These are phyloP conservation scores for Saprolegnia parasitica DNA, from an alignment of 352 stramenopile genomes.

Conservation along the genomic window DNA sequence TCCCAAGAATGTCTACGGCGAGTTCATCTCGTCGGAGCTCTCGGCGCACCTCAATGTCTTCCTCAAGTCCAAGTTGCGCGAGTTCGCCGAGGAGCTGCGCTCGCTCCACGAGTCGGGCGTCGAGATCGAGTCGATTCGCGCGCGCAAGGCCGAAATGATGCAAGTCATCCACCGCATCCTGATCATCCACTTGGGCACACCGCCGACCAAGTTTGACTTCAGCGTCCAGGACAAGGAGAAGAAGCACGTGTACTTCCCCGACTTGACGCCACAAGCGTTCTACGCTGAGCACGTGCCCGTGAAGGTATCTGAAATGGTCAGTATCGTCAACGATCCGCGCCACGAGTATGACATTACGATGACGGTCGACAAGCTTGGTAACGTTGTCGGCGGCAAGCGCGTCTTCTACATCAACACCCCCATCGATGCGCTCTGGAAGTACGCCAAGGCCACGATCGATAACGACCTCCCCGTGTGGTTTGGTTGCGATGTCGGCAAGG, in stretches of 20 bases:
- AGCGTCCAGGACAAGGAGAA: conserved; percentile 27
- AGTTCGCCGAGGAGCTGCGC: conserved; percentile 29
- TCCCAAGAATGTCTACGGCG: conserved; percentile 33
- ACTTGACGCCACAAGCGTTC: conserved; percentile 27
- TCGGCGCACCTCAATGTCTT: conserved; percentile 28
- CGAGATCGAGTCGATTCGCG: conserved; percentile 4
- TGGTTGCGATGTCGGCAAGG: conserved; percentile 33
- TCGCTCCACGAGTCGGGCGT: conserved; percentile 3
- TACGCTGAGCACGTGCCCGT: conserved; percentile 18
- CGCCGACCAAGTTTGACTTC: conserved; percentile 32
- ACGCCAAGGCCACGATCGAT: conserved; percentile 29
- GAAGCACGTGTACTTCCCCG: conserved; percentile 25
- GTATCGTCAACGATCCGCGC: conserved; percentile 30
- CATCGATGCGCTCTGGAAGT: conserved; percentile 31
- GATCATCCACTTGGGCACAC: conserved; percentile 30
- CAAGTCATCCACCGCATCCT: conserved; percentile 30
- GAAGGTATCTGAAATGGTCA: conserved; percentile 22
- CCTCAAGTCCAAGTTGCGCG: conserved; percentile 30
- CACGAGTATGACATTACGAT: conserved; percentile 29
- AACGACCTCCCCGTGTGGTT: conserved; percentile 32
- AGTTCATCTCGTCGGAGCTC: conserved; percentile 11
- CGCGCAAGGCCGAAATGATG: conserved; percentile 31
- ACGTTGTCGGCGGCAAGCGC: conserved; percentile 27
- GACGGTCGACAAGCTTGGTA: conserved; percentile 32
- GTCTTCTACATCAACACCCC: conserved; percentile 31